These are phyloP conservation scores for Magnaporthiopsis incrustans DNA, from an alignment of 2,329 filamentous ascomycete species.

Conservation along the genomic window DNA sequence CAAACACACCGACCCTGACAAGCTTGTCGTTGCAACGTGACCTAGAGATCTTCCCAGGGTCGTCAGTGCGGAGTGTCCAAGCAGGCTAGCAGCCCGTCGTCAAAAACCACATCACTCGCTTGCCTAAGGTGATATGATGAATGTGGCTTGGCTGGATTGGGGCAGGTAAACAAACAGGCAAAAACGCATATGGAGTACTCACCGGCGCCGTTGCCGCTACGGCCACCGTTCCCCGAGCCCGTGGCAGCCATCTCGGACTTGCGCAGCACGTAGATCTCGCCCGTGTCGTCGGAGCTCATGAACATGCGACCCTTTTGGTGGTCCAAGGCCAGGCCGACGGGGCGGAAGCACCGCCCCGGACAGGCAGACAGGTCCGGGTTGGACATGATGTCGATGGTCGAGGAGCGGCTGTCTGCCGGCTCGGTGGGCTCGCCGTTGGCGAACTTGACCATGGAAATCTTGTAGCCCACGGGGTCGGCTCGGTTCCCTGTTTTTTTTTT, in stretches of 20 bases:
- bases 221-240: conserved; percentile 6
- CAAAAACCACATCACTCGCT: not conserved
- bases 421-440: conserved; percentile 32
- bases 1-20: not conserved
- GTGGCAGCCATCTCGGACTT: conserved; percentile 14
- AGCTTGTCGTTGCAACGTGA: not conserved
- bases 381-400: conserved; percentile 43
- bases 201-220: not conserved
- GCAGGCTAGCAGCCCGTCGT: not conserved
- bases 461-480: conserved; percentile 37
- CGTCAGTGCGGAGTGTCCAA: not conserved
- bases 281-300: conserved; percentile 54
- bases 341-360: conserved; percentile 52
- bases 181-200: not conserved
- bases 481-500: conserved; percentile 22
- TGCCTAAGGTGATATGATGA: not conserved
- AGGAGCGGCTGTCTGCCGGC: conserved; percentile 32
- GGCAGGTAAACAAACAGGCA: not conserved
- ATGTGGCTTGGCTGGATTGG: not conserved
- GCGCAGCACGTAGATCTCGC: conserved; percentile 54
- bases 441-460: conserved; percentile 33
- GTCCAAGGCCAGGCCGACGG: conserved; percentile 50
- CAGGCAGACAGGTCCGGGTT: conserved; percentile 47
- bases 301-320: conserved; percentile 44
- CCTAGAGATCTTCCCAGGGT: not conserved